Percentiles rank a stretch among this genome's conserved stretches.
Conservation (phyloP, 306 rosid species). For the Mimosa bimucronata region DNA sequence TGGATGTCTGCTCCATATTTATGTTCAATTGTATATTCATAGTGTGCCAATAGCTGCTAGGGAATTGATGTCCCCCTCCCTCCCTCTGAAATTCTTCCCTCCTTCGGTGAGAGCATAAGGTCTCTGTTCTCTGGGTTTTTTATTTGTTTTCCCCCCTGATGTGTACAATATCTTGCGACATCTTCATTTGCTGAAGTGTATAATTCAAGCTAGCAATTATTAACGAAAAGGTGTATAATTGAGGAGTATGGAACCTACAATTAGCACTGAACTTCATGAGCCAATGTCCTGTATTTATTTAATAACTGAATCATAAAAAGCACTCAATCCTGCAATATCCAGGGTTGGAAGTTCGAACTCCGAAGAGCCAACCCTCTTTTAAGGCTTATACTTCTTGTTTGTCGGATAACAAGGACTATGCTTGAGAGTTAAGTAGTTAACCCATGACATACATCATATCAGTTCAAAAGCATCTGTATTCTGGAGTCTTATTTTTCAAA, state of each 20-base stretch:
- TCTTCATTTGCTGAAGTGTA: not conserved
- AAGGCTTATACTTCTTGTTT: not conserved
- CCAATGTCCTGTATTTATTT: not conserved
- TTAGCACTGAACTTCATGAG: not conserved
- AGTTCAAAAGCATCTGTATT: no score
- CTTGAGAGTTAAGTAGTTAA: no score
- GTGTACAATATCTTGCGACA: not conserved
- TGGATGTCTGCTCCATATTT: slow-evolving; percentile 31
- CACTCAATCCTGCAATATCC: not conserved
- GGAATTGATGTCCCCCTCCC: slow-evolving; percentile 35
- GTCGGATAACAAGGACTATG: no score
- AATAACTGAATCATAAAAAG: not conserved
- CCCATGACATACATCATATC: no score
- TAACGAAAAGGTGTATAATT: not conserved
- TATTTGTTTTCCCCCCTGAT: not conserved
- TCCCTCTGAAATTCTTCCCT: slow-evolving; percentile 35
- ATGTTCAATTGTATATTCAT: slow-evolving; percentile 41
- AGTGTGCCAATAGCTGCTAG: slow-evolving; percentile 45
- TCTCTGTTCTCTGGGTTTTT: slow-evolving; percentile 6
- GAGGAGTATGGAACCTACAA: not conserved
- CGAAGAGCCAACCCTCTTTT: not conserved
- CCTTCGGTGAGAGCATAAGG: slow-evolving; percentile 26
- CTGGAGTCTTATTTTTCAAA: not conserved
- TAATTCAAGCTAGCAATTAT: not conserved
- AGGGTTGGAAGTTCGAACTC: not conserved